phyloP scores from a whole-genome alignment of 2,329 filamentous ascomycete species.

The Anthostomella pinea region DNA sequence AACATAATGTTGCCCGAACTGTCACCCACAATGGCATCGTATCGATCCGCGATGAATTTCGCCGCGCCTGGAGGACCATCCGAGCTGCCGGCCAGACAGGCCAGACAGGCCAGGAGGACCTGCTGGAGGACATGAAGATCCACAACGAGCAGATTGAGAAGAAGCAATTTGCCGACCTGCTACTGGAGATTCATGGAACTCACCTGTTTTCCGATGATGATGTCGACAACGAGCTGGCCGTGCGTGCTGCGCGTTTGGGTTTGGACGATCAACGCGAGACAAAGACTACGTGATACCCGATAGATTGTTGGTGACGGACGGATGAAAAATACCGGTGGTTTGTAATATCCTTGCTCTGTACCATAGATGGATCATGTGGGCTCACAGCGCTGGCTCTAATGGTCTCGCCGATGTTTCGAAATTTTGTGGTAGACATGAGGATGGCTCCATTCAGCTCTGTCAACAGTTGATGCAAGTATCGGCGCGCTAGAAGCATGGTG shows the following conservation, averaged over 20 bases:
- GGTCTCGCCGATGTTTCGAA: no score
- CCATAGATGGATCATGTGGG: no score
- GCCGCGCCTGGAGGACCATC: slow-evolving; percentile 74
- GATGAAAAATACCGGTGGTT: no score
- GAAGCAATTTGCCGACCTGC: slow-evolving; percentile 34
- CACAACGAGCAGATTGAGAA: slow-evolving; percentile 34
- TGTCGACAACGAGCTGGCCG: background rate
- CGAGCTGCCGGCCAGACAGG: slow-evolving; percentile 44
- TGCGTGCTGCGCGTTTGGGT: background rate
- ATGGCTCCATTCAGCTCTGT: no score
- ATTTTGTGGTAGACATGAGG: no score
- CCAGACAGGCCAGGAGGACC: slow-evolving; percentile 39
- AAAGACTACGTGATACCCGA: no score
- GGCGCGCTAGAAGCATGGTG: no score
- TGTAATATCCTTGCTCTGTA: no score
- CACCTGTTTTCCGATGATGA: slow-evolving; percentile 11
- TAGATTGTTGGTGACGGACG: no score
- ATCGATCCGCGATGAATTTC: slow-evolving; percentile 79
- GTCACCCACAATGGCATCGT: slow-evolving; percentile 82
- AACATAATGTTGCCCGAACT: slow-evolving; percentile 85
- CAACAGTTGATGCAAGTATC: no score
- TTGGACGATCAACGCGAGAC: no score
- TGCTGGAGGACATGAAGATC: slow-evolving; percentile 51
- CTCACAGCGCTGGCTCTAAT: no score
- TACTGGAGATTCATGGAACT: slow-evolving; percentile 41